Evolutionary conservation across 371 early-diverging fungal species (phyloP).

Genomic region (Lichtheimia hyalospora): DNA sequence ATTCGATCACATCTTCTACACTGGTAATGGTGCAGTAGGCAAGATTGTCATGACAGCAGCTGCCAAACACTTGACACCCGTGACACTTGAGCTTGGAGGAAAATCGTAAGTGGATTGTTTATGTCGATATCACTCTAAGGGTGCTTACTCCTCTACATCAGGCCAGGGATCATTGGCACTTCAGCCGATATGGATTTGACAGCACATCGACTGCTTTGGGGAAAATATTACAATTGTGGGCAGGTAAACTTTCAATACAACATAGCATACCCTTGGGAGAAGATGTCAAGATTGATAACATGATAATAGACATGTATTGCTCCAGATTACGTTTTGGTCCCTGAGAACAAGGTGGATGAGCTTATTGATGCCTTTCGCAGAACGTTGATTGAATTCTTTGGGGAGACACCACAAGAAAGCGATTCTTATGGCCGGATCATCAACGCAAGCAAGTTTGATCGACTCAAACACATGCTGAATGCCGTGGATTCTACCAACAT

Average conservation of each 20-base stretch:
- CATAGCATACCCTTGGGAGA: not conserved
- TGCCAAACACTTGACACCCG: conserved; percentile 74
- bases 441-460: conserved; percentile 65
- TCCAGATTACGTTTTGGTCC: conserved; percentile 82
- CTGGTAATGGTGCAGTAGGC: conserved; percentile 84
- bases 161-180: conserved; percentile 72
- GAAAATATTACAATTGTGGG: conserved; percentile 80
- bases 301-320: conserved; percentile 71
- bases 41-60: conserved; percentile 79
- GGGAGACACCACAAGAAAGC: conserved; percentile 47
- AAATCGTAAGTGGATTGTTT: conserved; percentile 48
- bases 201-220: conserved; percentile 79
- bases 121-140: not conserved
- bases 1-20: conserved; percentile 92
- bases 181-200: conserved; percentile 64
- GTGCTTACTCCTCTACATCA: not conserved
- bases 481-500: conserved; percentile 40
- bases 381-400: conserved; percentile 51
- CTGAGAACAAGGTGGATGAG: conserved; percentile 48
- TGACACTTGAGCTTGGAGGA: conserved; percentile 89
- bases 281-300: not conserved
- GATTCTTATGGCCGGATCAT: conserved; percentile 71
- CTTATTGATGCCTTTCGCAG: conserved; percentile 51
- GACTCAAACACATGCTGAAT: conserved; percentile 63
- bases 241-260: conserved; percentile 57